These are phyloP conservation scores for Xanthoconium stramineum DNA, from an alignment of 768 basidiomycete species.

Conservation along the genomic window DNA sequence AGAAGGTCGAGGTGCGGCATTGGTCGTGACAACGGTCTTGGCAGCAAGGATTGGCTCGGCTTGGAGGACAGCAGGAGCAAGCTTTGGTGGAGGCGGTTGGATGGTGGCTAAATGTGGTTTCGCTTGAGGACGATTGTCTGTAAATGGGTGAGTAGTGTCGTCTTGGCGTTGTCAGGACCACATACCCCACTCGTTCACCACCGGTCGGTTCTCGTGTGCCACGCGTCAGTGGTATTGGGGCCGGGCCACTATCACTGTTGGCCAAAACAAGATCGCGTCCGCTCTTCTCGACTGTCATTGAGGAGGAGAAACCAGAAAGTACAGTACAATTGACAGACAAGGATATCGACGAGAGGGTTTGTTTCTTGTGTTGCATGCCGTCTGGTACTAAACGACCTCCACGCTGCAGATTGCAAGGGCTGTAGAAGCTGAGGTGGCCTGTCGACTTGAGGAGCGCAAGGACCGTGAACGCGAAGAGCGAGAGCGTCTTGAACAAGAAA, in stretches of 20 bases:
- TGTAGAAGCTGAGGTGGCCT: constrained; percentile 71
- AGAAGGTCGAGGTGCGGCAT: constrained; percentile 10
- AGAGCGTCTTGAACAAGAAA: constrained; percentile 21
- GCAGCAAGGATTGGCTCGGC: constrained; percentile 33
- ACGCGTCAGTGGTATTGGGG: constrained; percentile 30
- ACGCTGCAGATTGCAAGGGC: constrained; percentile 59
- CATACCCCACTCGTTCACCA: constrained; percentile 73
- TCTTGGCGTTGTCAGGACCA: neutral
- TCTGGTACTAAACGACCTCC: neutral
- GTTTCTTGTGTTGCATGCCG: neutral
- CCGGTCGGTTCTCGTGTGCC: constrained; percentile 67
- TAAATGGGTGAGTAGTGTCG: neutral
- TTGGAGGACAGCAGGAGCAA: constrained; percentile 46
- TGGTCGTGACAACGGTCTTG: constrained; percentile 5
- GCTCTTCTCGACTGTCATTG: constrained; percentile 9
- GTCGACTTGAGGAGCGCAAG: constrained; percentile 52
- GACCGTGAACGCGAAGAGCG: constrained; percentile 34
- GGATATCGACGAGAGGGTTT: constrained; percentile 72
- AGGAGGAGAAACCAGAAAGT: constrained; percentile 12
- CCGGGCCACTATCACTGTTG: constrained; percentile 22
- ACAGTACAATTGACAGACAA: constrained; percentile 49
- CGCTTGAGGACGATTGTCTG: constrained; percentile 57
- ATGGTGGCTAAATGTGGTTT: constrained; percentile 68
- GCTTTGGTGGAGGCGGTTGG: constrained; percentile 43
- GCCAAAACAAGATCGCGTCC: constrained; percentile 20